phyloP scores from a whole-genome alignment of 805 yeast species.

The Metschnikowia chrysomelidarum region DNA sequence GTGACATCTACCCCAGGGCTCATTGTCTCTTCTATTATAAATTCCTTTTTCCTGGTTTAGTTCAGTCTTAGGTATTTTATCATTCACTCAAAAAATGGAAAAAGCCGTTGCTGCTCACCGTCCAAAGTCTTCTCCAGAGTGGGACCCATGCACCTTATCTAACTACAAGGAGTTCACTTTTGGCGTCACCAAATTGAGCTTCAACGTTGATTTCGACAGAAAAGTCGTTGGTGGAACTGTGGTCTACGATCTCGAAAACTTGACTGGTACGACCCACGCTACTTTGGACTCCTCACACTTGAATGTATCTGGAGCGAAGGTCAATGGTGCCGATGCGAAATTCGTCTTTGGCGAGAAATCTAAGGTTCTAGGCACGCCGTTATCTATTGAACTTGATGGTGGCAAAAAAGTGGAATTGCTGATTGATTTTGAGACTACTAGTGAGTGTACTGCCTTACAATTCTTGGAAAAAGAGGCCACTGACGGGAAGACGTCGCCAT shows the following conservation, averaged over 20 bases:
- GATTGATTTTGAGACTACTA: conserved; percentile 67
- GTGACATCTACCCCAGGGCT: conserved; percentile 1
- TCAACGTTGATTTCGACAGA: conserved; percentile 54
- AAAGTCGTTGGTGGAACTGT: conserved; percentile 57
- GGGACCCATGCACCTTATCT: conserved; percentile 77
- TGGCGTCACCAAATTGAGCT: conserved; percentile 48
- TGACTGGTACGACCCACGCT: conserved; percentile 32
- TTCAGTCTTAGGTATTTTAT: too few species aligned
- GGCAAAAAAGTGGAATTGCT: conserved; percentile 25
- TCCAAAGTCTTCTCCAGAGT: conserved; percentile 18
- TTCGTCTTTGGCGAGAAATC: conserved; percentile 39
- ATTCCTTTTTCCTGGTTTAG: not conserved
- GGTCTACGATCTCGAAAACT: conserved; percentile 39
- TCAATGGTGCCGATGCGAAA: conserved; percentile 37
- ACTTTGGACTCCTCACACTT: conserved; percentile 70
- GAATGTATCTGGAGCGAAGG: conserved; percentile 40
- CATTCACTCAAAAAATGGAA: conserved; percentile 12
- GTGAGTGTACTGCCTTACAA: conserved; percentile 78
- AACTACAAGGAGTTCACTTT: conserved; percentile 59
- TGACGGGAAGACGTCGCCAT: conserved; percentile 65
- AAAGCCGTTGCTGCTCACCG: conserved; percentile 14
- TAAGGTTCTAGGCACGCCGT: conserved; percentile 61
- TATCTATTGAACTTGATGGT: conserved; percentile 31
- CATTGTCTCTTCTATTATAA: too few species aligned
- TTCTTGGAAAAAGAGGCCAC: conserved; percentile 77